Evolutionary conservation across 306 rosid species (phyloP).

Genomic region (Fagus sylvatica): DNA sequence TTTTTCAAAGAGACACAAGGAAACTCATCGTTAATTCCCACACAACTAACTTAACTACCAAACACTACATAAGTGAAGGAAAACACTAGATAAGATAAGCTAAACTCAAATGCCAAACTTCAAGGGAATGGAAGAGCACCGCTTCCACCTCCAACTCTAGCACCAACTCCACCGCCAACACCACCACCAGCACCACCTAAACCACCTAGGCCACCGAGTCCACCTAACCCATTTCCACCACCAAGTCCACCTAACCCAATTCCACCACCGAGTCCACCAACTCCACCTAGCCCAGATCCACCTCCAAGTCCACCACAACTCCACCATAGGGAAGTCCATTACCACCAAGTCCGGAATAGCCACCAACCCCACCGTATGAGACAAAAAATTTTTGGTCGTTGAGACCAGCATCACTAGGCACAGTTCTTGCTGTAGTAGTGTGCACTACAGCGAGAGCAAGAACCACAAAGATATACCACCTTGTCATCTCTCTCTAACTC

Average conservation of each 20-base stretch:
- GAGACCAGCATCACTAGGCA: slow-evolving; percentile 45
- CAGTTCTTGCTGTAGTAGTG: slow-evolving; percentile 45
- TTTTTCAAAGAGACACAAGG: no score
- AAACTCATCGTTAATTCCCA: no score
- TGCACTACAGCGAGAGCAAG: slow-evolving; percentile 51
- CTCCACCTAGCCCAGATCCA: slow-evolving; percentile 9
- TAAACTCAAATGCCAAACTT: neutral
- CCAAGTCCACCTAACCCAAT: slow-evolving; percentile 29
- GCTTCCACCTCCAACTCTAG: neutral
- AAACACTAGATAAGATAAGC: no score
- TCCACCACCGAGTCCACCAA: slow-evolving; percentile 15
- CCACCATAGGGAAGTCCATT: slow-evolving; percentile 69
- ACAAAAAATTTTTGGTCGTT: slow-evolving; percentile 72
- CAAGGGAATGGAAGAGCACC: slow-evolving; percentile 63
- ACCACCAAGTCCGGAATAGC: slow-evolving; percentile 54
- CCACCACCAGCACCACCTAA: slow-evolving; percentile 23
- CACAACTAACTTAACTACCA: no score
- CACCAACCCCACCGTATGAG: slow-evolving; percentile 57
- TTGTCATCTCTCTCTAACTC: slow-evolving; percentile 38
- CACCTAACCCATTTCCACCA: slow-evolving; percentile 22
- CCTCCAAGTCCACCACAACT: slow-evolving; percentile 39
- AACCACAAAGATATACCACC: slow-evolving; percentile 45
- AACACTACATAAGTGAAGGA: no score
- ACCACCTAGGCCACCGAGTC: slow-evolving; percentile 19
- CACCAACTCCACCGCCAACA: neutral